A percentile compares a stretch with the other conserved stretches of the same genome.
Evolutionary conservation across 1,139 yeast genomes (phyloP).

Genomic region (Kluyveromyces sp.): DNA sequence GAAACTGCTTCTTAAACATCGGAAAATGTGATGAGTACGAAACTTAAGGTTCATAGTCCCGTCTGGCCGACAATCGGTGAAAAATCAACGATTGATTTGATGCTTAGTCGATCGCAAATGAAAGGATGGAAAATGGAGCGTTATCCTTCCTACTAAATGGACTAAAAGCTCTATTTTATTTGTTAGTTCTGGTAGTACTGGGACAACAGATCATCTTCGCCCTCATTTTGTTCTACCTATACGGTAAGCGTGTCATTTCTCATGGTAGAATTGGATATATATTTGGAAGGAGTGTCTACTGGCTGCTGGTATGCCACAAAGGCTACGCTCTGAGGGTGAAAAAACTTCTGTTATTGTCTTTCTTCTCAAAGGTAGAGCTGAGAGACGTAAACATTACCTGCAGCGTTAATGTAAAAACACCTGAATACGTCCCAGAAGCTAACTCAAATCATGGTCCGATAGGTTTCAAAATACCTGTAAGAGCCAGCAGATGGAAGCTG

Average conservation of each 20-base stretch:
- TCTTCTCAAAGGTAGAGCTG: constrained; percentile 1
- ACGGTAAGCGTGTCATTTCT: background rate
- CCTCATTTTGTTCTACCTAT: background rate
- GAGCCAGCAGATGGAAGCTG: background rate
- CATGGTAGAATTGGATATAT: background rate
- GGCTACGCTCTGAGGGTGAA: background rate
- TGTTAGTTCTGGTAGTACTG: background rate
- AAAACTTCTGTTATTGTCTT: background rate
- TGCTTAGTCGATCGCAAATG: background rate
- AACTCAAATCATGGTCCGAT: background rate
- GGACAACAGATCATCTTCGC: constrained; percentile 1
- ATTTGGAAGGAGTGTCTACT: constrained; percentile 1
- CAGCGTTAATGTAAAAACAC: background rate
- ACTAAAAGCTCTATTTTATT: background rate
- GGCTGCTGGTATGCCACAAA: background rate
- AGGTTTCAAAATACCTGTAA: background rate
- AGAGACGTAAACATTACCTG: constrained; percentile 1
- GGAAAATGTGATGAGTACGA: background rate
- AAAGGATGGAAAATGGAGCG: constrained; percentile 1
- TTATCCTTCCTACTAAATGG: background rate
- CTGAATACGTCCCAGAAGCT: background rate
- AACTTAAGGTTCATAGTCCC: no score
- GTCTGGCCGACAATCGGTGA: no score
- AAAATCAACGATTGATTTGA: background rate
- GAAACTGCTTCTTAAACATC: background rate